Evolutionary conservation across 345 rosid genomes (phyloP).

Genomic region (Salix viminalis): DNA sequence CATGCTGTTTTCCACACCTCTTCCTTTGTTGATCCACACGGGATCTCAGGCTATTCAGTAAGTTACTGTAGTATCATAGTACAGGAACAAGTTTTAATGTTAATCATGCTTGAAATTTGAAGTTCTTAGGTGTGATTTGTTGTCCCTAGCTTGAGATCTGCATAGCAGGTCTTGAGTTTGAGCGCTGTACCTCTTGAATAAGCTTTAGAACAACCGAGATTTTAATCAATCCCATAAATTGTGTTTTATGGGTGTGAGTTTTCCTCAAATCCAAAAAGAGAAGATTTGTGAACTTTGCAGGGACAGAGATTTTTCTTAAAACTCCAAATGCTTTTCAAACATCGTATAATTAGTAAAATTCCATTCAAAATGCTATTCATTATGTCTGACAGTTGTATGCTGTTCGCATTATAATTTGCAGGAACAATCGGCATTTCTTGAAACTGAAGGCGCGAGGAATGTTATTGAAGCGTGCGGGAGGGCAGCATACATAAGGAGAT

Average conservation of each 20-base stretch:
- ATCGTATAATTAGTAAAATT: neutral
- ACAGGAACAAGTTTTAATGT: neutral
- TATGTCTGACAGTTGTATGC: neutral
- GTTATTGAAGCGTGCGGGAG: slow-evolving; percentile 39
- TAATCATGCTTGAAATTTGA: neutral
- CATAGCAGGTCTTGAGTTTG: accelerated
- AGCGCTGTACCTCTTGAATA: no score
- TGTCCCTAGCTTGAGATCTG: no score
- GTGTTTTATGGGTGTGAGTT: no score
- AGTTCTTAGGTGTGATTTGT: neutral
- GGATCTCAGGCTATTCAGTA: slow-evolving; percentile 38
- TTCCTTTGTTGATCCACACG: slow-evolving; percentile 43
- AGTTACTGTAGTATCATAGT: neutral
- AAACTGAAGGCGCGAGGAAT: slow-evolving; percentile 31
- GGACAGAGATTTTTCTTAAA: neutral
- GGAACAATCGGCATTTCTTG: slow-evolving; percentile 37
- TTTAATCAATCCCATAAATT: no score
- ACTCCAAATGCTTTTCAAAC: neutral
- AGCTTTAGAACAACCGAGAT: no score
- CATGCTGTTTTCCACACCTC: slow-evolving; percentile 43
- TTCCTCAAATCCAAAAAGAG: no score
- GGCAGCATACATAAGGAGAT: slow-evolving; percentile 33
- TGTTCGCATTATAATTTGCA: slow-evolving; percentile 8
- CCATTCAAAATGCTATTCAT: neutral
- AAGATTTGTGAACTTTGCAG: neutral